Evolutionary conservation across 768 basidiomycete genomes (phyloP).

Genomic region (Tulasnella sp.): DNA sequence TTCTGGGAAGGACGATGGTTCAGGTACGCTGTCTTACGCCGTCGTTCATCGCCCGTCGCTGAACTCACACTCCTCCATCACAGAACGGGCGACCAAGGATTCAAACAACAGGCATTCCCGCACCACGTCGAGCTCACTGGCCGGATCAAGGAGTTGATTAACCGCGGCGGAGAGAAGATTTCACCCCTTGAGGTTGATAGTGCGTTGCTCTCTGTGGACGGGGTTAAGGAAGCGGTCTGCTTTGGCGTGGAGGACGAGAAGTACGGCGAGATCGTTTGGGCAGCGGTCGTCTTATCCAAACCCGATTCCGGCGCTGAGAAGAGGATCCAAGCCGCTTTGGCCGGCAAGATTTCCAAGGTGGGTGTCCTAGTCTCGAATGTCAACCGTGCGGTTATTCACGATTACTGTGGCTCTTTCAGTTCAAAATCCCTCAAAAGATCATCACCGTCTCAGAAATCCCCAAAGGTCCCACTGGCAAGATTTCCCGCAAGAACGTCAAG

Average conservation of each 20-base stretch:
- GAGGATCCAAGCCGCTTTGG: slow-evolving; percentile 22
- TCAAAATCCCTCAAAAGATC: slow-evolving; percentile 25
- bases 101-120: slow-evolving; percentile 30
- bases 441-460: slow-evolving; percentile 22
- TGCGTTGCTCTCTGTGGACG: slow-evolving; percentile 44
- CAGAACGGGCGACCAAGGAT: slow-evolving; percentile 36
- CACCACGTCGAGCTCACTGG: slow-evolving; percentile 48
- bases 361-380: background rate
- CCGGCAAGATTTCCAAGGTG: slow-evolving; percentile 12
- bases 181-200: slow-evolving; percentile 57
- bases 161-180: slow-evolving; percentile 59
- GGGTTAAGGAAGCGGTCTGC: slow-evolving; percentile 43
- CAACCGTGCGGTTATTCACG: background rate
- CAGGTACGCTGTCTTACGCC: slow-evolving; percentile 9
- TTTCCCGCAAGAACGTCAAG: slow-evolving; percentile 27
- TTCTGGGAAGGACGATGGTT: slow-evolving; percentile 55
- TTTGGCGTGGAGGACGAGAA: slow-evolving; percentile 30
- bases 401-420: background rate
- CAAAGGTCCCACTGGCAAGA: slow-evolving; percentile 26
- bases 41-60: too few species aligned
- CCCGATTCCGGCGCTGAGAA: slow-evolving; percentile 11
- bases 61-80: too few species aligned
- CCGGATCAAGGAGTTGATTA: slow-evolving; percentile 58
- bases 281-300: slow-evolving; percentile 25
- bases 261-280: slow-evolving; percentile 31